Base-by-base conservation (phyloP, 2,329 filamentous ascomycete species). In the Gremmenia infestans region DNA sequence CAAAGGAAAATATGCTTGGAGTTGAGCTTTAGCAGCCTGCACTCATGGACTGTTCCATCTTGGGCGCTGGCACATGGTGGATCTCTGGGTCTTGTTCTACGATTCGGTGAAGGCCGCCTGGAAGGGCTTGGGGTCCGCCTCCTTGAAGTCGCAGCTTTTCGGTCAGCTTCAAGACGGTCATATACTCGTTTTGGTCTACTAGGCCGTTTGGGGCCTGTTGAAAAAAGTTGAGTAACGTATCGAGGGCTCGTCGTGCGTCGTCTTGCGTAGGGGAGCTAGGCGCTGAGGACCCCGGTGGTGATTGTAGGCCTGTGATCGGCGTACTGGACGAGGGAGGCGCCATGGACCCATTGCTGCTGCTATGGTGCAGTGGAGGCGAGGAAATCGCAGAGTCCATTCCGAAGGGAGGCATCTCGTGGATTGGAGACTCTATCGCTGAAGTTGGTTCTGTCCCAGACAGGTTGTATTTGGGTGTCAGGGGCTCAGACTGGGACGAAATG, bases 161-260 rank as follows among this genome's bases (percentile, higher is more conserved):
- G 70, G 92, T 93, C 61, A 97, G 75, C 69, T 91, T 90, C 17
- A 90, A 79, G 48, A 97, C 85, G 3, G 85, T 83, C 61, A 89
- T 72, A 69, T 87, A 92, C 60, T 97, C 92, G 65, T 82, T 81
- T 48, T 90, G 82, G 67, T 94, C 89, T 15, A 89, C 82, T 35
- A 91, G 81, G 1, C 85, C 86, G 22, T 72, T 76, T 0, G 78
- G 73, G 12, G 85, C 83, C 63, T 88, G 82, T 58, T 85, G 85
- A 70, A 97, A 88, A 68, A 93, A 96, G 58, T 75, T 86, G 70
- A 96, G 81, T 19, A 97, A 82, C 2, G 92, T 85, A 65, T 93
- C 87, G 4, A 95, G 80, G 1, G 92, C 93, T 51, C 84, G 81
- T 40, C 89, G 82, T 4, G 92, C 92, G 70, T 97, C 91, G 64